Evolutionary conservation across 2,329 filamentous ascomycete species (phyloP).

Genomic region (Stachybotrys elegans): DNA sequence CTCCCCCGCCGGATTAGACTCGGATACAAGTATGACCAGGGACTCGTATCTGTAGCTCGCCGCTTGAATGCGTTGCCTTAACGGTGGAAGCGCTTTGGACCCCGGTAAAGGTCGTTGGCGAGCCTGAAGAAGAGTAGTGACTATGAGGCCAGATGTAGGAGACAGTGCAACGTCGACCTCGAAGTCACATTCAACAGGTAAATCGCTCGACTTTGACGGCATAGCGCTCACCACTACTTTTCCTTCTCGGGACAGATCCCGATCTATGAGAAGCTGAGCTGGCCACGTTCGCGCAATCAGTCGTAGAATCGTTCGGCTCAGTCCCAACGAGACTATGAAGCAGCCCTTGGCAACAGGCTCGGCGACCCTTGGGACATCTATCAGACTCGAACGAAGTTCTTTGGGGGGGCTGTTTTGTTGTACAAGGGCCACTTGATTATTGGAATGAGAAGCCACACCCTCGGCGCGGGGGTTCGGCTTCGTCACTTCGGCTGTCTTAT

Average conservation of each 20-base stretch:
- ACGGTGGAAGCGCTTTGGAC: slow-evolving; percentile 31
- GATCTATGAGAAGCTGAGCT: slow-evolving; percentile 50
- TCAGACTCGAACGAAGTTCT: too few relatives aligned
- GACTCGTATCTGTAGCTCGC: slow-evolving; percentile 59
- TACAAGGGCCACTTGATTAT: too few relatives aligned
- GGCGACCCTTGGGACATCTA: too few relatives aligned
- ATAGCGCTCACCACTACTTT: background rate
- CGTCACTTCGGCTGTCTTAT: too few relatives aligned
- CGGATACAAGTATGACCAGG: slow-evolving; percentile 64
- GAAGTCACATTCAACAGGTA: slow-evolving; percentile 34
- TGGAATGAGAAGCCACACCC: too few relatives aligned
- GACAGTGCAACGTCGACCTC: slow-evolving; percentile 74
- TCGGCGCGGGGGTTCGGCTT: too few relatives aligned
- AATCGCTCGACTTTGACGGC: background rate
- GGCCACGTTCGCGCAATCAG: slow-evolving; percentile 45
- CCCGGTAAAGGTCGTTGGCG: slow-evolving; percentile 65
- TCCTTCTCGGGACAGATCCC: slow-evolving; percentile 44
- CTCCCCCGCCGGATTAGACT: slow-evolving; percentile 39
- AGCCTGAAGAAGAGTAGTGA: slow-evolving; percentile 66
- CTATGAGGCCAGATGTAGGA: slow-evolving; percentile 61
- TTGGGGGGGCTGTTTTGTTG: too few relatives aligned
- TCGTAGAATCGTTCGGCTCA: slow-evolving; percentile 44
- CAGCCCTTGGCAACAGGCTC: slow-evolving; percentile 13
- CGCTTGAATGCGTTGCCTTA: slow-evolving; percentile 50
- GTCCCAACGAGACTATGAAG: slow-evolving; percentile 47